phyloP scores from a whole-genome alignment of 2,329 filamentous ascomycete species.

The Dissoconium aciculare region DNA sequence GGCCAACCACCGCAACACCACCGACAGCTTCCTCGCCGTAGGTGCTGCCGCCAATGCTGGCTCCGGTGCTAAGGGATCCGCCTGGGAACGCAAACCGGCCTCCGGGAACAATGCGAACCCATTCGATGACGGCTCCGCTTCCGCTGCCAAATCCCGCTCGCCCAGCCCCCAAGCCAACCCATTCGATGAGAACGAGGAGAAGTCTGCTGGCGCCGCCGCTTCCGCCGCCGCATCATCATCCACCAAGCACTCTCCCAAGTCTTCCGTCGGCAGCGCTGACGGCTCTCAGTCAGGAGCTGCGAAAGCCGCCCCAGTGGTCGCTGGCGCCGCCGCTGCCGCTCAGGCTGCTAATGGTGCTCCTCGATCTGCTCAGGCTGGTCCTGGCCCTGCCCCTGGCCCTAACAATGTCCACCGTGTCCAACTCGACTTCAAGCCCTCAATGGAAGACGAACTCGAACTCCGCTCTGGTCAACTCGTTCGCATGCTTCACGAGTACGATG shows the following conservation, averaged over 20 bases:
- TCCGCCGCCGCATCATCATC: constrained; percentile 5
- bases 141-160: constrained; percentile 16
- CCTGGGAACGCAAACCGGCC: constrained; percentile 27
- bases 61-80: constrained; percentile 17
- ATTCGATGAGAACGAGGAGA: constrained; percentile 18
- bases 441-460: constrained; percentile 82
- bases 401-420: constrained; percentile 79
- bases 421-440: constrained; percentile 81
- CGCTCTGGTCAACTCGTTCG: constrained; percentile 70
- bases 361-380: constrained; percentile 23
- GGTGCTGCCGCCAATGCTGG: constrained; percentile 16
- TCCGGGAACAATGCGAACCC: constrained; percentile 18
- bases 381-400: constrained; percentile 25
- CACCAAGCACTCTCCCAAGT: constrained; percentile 9
- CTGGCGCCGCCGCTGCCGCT: constrained; percentile 26
- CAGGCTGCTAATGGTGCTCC: constrained; percentile 28
- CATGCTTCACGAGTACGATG: constrained; percentile 89
- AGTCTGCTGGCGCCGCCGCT: constrained; percentile 7
- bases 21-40: constrained; percentile 22
- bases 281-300: constrained; percentile 15
- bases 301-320: constrained; percentile 24
- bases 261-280: constrained; percentile 12
- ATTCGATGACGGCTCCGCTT: constrained; percentile 23
- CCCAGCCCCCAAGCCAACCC: constrained; percentile 16
- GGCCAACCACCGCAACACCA: constrained; percentile 23